Conservation (phyloP, 352 stramenopile species). For the Pythium myriotylum region DNA sequence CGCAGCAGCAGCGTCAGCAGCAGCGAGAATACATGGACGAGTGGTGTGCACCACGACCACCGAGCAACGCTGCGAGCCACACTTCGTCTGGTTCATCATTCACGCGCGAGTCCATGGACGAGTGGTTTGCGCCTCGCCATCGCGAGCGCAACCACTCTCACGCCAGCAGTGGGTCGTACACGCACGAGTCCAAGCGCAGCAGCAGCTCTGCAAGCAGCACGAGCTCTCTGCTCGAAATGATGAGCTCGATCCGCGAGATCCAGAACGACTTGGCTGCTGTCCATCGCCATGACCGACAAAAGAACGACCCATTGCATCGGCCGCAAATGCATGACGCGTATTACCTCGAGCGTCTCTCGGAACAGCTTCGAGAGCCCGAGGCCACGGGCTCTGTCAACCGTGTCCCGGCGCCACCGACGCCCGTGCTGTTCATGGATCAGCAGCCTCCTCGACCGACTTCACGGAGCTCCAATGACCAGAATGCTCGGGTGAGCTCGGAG, state of each 20-base stretch:
- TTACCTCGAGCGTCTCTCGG: slow-evolving; percentile 27
- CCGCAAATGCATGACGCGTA: slow-evolving; percentile 11
- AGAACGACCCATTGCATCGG: slow-evolving; percentile 8
- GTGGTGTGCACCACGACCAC: slow-evolving; percentile 9
- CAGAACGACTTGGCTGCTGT: slow-evolving; percentile 47
- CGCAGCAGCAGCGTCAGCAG: no score
- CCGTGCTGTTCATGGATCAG: slow-evolving; percentile 8
- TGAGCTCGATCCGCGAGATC: slow-evolving; percentile 58
- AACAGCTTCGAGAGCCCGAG: slow-evolving; percentile 17
- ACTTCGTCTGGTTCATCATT: slow-evolving; percentile 11
- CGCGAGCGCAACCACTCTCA: slow-evolving; percentile 22
- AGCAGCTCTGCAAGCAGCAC: slow-evolving; percentile 27
- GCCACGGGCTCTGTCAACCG: background rate
- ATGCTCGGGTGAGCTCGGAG: background rate
- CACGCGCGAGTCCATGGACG: slow-evolving; percentile 25
- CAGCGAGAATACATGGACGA: slow-evolving; percentile 16
- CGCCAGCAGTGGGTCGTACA: slow-evolving; percentile 11
- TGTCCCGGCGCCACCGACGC: slow-evolving; percentile 1
- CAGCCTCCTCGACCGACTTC: no score
- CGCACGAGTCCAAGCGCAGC: slow-evolving; percentile 20
- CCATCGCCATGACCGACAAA: slow-evolving; percentile 10
- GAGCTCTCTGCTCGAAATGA: slow-evolving; percentile 39
- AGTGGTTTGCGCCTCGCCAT: slow-evolving; percentile 20
- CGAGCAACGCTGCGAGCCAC: slow-evolving; percentile 15
- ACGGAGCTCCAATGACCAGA: no score